A percentile compares a stretch with the other conserved stretches of the same genome.
phyloP scores from a whole-genome alignment of 2,329 filamentous ascomycete species.

The Monosporascus sp. region DNA sequence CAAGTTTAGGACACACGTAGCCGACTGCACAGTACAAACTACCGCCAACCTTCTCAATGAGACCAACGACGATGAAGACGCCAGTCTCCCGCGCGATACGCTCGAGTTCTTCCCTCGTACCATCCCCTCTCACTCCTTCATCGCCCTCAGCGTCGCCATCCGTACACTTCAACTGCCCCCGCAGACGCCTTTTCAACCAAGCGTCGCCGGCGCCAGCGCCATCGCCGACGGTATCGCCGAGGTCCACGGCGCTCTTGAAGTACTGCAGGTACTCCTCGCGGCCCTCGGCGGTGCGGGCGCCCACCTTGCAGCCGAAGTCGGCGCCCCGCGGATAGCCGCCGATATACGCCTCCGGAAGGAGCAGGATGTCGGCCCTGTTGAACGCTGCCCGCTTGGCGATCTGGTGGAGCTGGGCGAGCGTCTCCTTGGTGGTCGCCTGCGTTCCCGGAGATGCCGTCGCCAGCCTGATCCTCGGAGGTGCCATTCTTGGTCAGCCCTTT shows the following conservation, averaged over 20 bases:
- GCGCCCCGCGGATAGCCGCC: slow-evolving; percentile 86
- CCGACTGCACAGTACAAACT: slow-evolving; percentile 79
- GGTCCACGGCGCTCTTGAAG: slow-evolving; percentile 72
- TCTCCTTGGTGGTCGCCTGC: slow-evolving; percentile 46
- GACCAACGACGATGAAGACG: slow-evolving; percentile 74
- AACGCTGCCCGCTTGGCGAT: slow-evolving; percentile 60
- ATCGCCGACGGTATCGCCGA: slow-evolving; percentile 67
- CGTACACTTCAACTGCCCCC: slow-evolving; percentile 18
- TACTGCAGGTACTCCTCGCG: slow-evolving; percentile 79
- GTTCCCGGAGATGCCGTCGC: slow-evolving; percentile 52
- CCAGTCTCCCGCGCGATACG: slow-evolving; percentile 68
- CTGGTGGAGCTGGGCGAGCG: slow-evolving; percentile 58
- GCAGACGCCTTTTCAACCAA: slow-evolving; percentile 63
- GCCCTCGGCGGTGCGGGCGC: slow-evolving; percentile 62
- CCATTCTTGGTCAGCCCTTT: slow-evolving; percentile 3
- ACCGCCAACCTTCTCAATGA: slow-evolving; percentile 75
- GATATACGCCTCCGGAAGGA: slow-evolving; percentile 89
- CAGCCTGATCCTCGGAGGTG: slow-evolving; percentile 37
- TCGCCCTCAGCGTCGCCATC: slow-evolving; percentile 29
- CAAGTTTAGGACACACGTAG: slow-evolving; percentile 71
- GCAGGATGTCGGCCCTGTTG: slow-evolving; percentile 57
- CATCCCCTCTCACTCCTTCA: slow-evolving; percentile 50
- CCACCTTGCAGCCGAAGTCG: slow-evolving; percentile 69
- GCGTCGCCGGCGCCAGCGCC: slow-evolving; percentile 63
- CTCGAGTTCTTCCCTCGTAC: slow-evolving; percentile 77